Percentiles rank a stretch among this genome's conserved stretches.
These are phyloP conservation scores for Alternaria tenuissima DNA, from an alignment of 2,329 filamentous ascomycete species.

Conservation along the genomic window DNA sequence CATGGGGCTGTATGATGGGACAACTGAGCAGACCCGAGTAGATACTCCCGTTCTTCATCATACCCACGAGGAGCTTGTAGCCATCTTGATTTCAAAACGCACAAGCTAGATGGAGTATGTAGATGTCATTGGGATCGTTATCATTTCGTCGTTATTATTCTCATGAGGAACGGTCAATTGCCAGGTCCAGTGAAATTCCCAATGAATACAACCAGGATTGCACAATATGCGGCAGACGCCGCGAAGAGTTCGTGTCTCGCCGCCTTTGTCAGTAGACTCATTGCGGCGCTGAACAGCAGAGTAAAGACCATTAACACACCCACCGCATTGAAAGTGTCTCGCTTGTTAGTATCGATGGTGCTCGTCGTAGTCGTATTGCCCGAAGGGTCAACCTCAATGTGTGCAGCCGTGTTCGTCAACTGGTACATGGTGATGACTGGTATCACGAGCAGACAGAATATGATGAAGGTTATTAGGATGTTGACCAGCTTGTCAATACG, in stretches of 20 bases:
- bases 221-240: slow-evolving; percentile 51
- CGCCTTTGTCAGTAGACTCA: slow-evolving; percentile 49
- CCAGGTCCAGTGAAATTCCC: slow-evolving; percentile 50
- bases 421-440: slow-evolving; percentile 54
- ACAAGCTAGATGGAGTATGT: neutral
- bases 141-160: neutral
- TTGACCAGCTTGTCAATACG: slow-evolving; percentile 53
- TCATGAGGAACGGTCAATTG: slow-evolving; percentile 20
- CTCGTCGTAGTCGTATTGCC: neutral
- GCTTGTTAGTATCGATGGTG: slow-evolving; percentile 20
- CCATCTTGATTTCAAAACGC: neutral
- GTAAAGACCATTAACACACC: slow-evolving; percentile 55
- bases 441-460: slow-evolving; percentile 53
- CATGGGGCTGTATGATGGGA: neutral
- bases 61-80: neutral
- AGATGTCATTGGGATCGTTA: neutral
- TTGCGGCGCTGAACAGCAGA: slow-evolving; percentile 48
- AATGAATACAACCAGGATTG: slow-evolving; percentile 52
- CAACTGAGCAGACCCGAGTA: neutral
- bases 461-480: slow-evolving; percentile 54
- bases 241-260: slow-evolving; percentile 50
- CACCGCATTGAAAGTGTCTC: slow-evolving; percentile 51
- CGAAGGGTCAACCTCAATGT: neutral
- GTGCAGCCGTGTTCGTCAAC: slow-evolving; percentile 36
- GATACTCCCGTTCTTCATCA: neutral